Base-by-base conservation (phyloP, 306 rosid species). In the Senna tora region DNA sequence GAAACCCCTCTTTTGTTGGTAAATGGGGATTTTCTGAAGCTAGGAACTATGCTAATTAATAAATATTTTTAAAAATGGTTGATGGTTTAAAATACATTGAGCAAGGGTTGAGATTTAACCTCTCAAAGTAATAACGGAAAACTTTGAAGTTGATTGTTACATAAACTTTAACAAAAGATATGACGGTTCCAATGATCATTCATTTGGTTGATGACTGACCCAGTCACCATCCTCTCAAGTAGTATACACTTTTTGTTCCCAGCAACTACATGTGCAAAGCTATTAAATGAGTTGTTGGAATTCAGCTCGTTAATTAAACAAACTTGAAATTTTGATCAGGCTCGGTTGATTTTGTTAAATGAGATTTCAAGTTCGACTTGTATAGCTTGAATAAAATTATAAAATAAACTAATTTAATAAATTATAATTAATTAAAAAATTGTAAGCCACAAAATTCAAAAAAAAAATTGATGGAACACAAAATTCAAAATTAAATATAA, bases 41-140 rank as follows among this genome's bases (percentile, higher is more conserved):
- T 61, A 36, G 73, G 73, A 74, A 39, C 69, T 16, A 14, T 33
- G 54, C 22, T 4, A 67, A 17, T 7, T 8, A 39, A 7, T n/a
- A 30, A 59, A 19, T 20, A 25, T 68, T 38, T 39, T 10, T 3
- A 30, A 47, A 28, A 25, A 25, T 25, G 46, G 42, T 49, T 51
- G 64, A 8, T 16, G 4, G 43, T 30, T 47, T 47, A 34, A 57
- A 16, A 39, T 46, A 20, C 11, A 25, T 54, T 25, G 21, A n/a
- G 8, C 3, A 13, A 19, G 38, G 28, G 64, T 5, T 20, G 4
- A 33, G 25, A 52, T 33, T 52, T n/a, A 39, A 74, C 39, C 65
- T 54, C 61, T 61, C 49, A 46, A 75, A 9, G 17, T 6, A 28
- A 16, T 56, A 52, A 54, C 9, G 13, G 20, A 10, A 41, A 8